A percentile compares a stretch with the other conserved stretches of the same genome.
Evolutionary conservation across 352 stramenopile species (phyloP).

Genomic region (Pilasporangium apinafurcum): DNA sequence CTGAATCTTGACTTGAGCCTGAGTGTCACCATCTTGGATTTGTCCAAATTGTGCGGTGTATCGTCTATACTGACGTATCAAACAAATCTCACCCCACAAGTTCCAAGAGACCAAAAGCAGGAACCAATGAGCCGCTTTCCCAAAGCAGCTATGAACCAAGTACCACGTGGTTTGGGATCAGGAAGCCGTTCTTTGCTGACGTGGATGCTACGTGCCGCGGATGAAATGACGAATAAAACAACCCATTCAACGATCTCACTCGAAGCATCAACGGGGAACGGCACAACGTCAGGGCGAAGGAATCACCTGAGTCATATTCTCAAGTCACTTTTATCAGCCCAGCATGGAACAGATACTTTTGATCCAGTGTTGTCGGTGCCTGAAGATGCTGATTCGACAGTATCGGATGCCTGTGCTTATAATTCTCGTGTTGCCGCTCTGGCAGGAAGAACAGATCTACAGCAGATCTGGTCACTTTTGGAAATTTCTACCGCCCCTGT

Average conservation of each 20-base stretch:
- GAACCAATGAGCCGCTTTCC: background rate
- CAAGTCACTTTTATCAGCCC: slow-evolving; percentile 22
- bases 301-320: slow-evolving; percentile 42
- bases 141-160: background rate
- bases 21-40: slow-evolving; percentile 62
- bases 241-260: background rate
- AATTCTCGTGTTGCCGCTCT: slow-evolving; percentile 49
- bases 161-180: slow-evolving; percentile 6
- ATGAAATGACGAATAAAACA: slow-evolving; percentile 11
- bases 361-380: background rate
- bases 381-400: background rate
- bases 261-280: background rate
- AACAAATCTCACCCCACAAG: slow-evolving; percentile 23
- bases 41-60: slow-evolving; percentile 71
- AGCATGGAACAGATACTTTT: slow-evolving; percentile 1
- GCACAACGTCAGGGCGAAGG: background rate
- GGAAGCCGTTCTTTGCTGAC: slow-evolving; percentile 48
- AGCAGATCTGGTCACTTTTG: slow-evolving; percentile 77
- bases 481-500: slow-evolving; percentile 54
- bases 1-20: slow-evolving; percentile 65
- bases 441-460: slow-evolving; percentile 57
- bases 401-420: slow-evolving; percentile 47
- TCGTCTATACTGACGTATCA: slow-evolving; percentile 70
- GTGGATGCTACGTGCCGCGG: slow-evolving; percentile 45
- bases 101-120: slow-evolving; percentile 10